Percentiles rank a stretch among this genome's conserved stretches.
Conservation (phyloP, 2,329 filamentous ascomycete species). For the Aspergillus fischeri region DNA sequence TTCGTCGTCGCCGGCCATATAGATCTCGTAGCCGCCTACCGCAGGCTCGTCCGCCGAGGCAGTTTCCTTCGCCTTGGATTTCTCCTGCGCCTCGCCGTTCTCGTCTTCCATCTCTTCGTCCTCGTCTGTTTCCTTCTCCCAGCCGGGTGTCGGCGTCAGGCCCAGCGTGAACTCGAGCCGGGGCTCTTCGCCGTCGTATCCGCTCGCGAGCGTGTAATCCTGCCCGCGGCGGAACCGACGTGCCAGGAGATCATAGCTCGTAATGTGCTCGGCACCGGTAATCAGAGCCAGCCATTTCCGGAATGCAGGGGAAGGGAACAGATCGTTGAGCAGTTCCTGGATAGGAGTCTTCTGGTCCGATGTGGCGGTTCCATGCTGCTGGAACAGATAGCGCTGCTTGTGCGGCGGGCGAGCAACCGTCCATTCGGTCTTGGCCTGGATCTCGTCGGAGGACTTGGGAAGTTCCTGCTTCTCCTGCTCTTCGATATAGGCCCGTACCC, state of each 20-base stretch:
- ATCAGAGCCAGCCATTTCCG: conserved; percentile 82
- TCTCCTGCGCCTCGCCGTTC: conserved; percentile 35
- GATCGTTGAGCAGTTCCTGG: conserved; percentile 72
- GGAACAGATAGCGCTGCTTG: conserved; percentile 89
- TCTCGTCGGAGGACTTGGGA: conserved; percentile 45
- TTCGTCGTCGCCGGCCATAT: conserved; percentile 76
- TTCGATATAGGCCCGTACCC: conserved; percentile 68
- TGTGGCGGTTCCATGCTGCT: conserved; percentile 48
- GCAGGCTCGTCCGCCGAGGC: conserved; percentile 27
- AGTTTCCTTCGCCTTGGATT: conserved; percentile 26
- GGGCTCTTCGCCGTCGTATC: conserved; percentile 66
- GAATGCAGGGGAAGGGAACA: conserved; percentile 83
- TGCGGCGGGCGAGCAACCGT: conserved; percentile 81
- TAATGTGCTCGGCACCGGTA: conserved; percentile 64
- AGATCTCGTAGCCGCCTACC: conserved; percentile 60
- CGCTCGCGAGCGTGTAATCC: conserved; percentile 91
- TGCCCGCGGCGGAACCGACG: conserved; percentile 79
- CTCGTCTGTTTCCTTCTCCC: conserved; percentile 67
- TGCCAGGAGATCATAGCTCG: conserved; percentile 72
- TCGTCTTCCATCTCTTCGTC: conserved; percentile 43
- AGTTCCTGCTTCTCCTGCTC: conserved; percentile 54
- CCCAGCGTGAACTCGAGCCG: conserved; percentile 83
- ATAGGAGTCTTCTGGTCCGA: conserved; percentile 48
- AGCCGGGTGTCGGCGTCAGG: conserved; percentile 78
- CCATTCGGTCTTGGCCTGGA: conserved; percentile 61